Evolutionary conservation across 2,329 filamentous ascomycete species (phyloP).

Genomic region (Thermoascus crustaceus): DNA sequence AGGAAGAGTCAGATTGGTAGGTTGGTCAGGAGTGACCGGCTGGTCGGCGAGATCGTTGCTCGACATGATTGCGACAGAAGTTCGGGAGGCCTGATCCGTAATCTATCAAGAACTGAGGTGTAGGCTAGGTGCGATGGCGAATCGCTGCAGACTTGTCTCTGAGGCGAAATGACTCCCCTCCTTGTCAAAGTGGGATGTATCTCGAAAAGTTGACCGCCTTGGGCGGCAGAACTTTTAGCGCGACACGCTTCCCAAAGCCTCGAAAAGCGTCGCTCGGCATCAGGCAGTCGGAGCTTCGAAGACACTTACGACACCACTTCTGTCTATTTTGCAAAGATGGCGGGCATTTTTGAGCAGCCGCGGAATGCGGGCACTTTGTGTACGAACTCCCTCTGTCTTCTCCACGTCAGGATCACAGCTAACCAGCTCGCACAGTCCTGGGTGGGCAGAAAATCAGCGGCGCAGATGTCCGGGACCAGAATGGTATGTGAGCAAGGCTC

Average conservation of each 20-base stretch:
- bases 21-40: too few species aligned
- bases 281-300: constrained; percentile 17
- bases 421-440: constrained; percentile 54
- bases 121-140: constrained; percentile 4
- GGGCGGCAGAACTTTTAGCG: constrained; percentile 36
- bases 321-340: constrained; percentile 51
- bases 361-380: constrained; percentile 86
- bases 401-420: constrained; percentile 8
- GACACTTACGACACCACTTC: constrained; percentile 6
- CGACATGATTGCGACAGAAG: constrained; percentile 6
- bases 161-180: constrained; percentile 8
- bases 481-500: constrained; percentile 51
- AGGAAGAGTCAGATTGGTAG: constrained; percentile 26
- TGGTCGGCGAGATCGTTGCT: constrained; percentile 9
- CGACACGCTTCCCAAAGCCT: constrained; percentile 11
- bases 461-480: constrained; percentile 92
- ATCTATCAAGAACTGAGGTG: too few species aligned
- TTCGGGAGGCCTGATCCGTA: too few species aligned
- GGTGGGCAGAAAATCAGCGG: constrained; percentile 97
- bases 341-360: constrained; percentile 91
- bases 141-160: constrained; percentile 1
- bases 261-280: constrained; percentile 13
- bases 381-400: constrained; percentile 33
- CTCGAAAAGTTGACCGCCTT: constrained; percentile 30
- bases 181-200: constrained; percentile 33